Evolutionary conservation across 768 basidiomycete species (phyloP).

Genomic region (Hericium rajendrae): DNA sequence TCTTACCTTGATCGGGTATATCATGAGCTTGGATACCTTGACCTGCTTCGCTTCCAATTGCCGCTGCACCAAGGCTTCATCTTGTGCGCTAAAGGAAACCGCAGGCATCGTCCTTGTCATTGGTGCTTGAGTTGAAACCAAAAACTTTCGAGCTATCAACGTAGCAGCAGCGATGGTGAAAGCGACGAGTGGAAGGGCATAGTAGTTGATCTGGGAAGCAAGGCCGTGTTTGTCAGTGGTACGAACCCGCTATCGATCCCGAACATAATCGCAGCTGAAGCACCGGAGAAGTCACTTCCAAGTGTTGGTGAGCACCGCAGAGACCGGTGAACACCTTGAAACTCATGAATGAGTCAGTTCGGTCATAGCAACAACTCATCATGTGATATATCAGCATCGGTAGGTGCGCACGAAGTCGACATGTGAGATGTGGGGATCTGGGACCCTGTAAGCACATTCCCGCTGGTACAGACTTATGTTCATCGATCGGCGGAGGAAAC

Average conservation of each 20-base stretch:
- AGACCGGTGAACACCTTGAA: too few relatives aligned
- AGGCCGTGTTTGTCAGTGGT: not conserved
- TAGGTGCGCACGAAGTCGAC: too few relatives aligned
- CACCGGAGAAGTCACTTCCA: not conserved
- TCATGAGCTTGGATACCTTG: not conserved
- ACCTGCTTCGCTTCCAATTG: not conserved
- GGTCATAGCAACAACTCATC: too few relatives aligned
- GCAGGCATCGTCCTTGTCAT: not conserved
- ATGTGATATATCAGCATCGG: too few relatives aligned
- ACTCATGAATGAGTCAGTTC: too few relatives aligned
- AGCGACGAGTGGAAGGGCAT: not conserved
- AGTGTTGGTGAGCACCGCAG: too few relatives aligned
- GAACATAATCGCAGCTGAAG: not conserved
- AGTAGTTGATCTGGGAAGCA: not conserved
- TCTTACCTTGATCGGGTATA: constrained; percentile 3
- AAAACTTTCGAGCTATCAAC: not conserved
- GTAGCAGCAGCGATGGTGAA: not conserved
- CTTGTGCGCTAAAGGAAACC: not conserved
- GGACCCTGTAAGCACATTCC: too few relatives aligned
- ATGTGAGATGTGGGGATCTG: too few relatives aligned
- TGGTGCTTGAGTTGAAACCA: not conserved
- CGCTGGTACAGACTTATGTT: too few relatives aligned
- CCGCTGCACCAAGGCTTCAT: not conserved
- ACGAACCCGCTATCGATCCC: not conserved
- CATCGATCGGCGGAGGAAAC: too few relatives aligned